Evolutionary conservation across 2,329 filamentous ascomycete species (phyloP).

Genomic region (Graphilbum sp.): DNA sequence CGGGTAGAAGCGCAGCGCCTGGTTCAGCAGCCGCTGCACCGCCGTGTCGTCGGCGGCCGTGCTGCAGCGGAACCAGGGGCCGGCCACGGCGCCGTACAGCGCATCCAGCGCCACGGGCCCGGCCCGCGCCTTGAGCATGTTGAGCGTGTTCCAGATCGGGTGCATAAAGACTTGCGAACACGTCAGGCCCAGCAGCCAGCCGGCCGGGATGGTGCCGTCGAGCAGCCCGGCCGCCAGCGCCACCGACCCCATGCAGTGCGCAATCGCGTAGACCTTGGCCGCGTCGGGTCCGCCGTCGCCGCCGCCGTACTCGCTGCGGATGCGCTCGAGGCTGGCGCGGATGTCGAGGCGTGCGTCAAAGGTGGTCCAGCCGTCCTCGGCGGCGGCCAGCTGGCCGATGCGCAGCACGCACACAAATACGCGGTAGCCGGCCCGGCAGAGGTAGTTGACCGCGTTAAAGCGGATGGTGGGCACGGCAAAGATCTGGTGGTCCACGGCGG

Average conservation of each 20-base stretch:
- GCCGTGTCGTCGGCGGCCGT: constrained; percentile 28
- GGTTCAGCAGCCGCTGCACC: constrained; percentile 35
- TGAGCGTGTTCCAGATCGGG: constrained; percentile 37
- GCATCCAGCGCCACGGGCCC: constrained; percentile 31
- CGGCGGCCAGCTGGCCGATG: constrained; percentile 34
- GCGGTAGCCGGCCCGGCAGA: constrained; percentile 41
- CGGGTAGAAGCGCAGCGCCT: constrained; percentile 40
- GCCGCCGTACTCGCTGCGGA: constrained; percentile 26
- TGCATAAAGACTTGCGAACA: constrained; percentile 49
- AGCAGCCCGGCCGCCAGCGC: constrained; percentile 41
- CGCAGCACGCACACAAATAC: constrained; percentile 42
- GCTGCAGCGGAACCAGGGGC: constrained; percentile 38
- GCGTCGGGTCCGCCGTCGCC: too few relatives aligned
- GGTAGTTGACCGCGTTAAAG: constrained; percentile 48
- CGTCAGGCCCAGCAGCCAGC: constrained; percentile 41
- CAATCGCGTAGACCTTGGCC: constrained; percentile 37
- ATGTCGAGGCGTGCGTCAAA: constrained; percentile 45
- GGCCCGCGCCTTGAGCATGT: constrained; percentile 37
- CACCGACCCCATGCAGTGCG: constrained; percentile 49
- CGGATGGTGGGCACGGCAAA: constrained; percentile 45
- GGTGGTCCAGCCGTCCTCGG: constrained; percentile 37
- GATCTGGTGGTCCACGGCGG: constrained; percentile 46
- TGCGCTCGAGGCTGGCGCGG: constrained; percentile 34
- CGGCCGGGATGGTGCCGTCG: constrained; percentile 39
- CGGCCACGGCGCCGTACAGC: constrained; percentile 29